Evolutionary conservation across 177 flowering plant species (phyloP), one percentile per base, ranked within the genome.

Genomic region (Tripterygium wilfordii): DNA sequence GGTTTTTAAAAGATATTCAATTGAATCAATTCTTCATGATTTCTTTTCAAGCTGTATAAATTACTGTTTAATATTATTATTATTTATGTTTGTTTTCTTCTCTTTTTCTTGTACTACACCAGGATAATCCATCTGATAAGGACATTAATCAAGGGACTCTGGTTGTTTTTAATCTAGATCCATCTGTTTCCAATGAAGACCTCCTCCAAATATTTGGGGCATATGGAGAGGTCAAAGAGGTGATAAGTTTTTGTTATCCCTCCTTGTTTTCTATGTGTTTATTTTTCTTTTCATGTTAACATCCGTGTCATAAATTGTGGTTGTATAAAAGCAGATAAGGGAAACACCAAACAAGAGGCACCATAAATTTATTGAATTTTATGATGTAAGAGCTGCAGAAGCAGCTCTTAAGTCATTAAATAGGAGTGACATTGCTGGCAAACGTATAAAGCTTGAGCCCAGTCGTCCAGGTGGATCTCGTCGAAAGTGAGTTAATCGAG

Each of bases 391-490:
- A 70, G 82, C 82, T 9, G 88, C 94, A 26, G 94, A 85, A 63
- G 81, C 85, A 39, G 94, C 94, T 21, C 81, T 85, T 43, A 69
- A 74, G 57, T 58, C 83, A 37, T 67, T 85, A 51, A 85, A 85
- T 64, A 77, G 81, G 58, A 77, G 86, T 64, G 94, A 85, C 59
- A 85, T 85, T 54, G 94, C 89, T 61, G 94, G 94, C 26, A 85
- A 85, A 65, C 82, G 89, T 48, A 80, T 85, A 53, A 85, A 85
- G 70, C 86, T 85, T 63, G 89, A 82, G 64, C 89, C 94, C 33
- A 85, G 89, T 48, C 86, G 94, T 26, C 94, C 94, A 14, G 89
- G 94, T 50, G 94, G 94, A 65, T 75, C 89, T 56, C 83, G 94
- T 28, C 59, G 84, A 60, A 85, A 72, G 94, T 85, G 60, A 21